phyloP scores from a whole-genome alignment of 179 eudicot genomes.

The Spergularia azorica region DNA sequence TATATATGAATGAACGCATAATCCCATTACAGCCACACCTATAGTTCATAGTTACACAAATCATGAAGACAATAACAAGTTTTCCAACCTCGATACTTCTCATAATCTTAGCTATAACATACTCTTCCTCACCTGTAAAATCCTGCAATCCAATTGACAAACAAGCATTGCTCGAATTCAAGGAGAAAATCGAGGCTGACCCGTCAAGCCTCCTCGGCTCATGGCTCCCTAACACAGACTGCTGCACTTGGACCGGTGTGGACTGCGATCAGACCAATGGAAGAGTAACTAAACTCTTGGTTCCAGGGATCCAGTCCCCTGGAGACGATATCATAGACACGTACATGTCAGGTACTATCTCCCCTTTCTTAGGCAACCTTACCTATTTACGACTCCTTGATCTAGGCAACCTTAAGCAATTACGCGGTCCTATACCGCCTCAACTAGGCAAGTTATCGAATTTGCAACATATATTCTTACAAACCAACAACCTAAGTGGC shows the following conservation, averaged over 20 bases:
- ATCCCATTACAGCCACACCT: background rate
- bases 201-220: constrained; percentile 40
- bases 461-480: constrained; percentile 42
- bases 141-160: constrained; percentile 53
- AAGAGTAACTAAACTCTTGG: constrained; percentile 49
- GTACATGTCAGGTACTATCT: constrained; percentile 51
- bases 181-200: constrained; percentile 45
- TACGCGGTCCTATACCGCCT: constrained; percentile 52
- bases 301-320: constrained; percentile 45
- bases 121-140: background rate
- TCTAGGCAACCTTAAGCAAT: constrained; percentile 49
- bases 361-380: constrained; percentile 61
- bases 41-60: background rate
- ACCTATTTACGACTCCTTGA: constrained; percentile 49
- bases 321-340: constrained; percentile 51
- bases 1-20: constrained; percentile 5
- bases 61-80: background rate
- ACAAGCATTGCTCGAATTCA: constrained; percentile 53
- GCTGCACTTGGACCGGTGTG: constrained; percentile 67
- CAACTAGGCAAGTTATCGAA: constrained; percentile 47
- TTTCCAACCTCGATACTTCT: background rate
- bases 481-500: constrained; percentile 51
- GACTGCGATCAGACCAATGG: constrained; percentile 41
- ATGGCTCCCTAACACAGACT: constrained; percentile 55
- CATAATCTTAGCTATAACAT: constrained; percentile 6